phyloP scores from a whole-genome alignment of 257 asterid species.

The Solanum microdontum region DNA sequence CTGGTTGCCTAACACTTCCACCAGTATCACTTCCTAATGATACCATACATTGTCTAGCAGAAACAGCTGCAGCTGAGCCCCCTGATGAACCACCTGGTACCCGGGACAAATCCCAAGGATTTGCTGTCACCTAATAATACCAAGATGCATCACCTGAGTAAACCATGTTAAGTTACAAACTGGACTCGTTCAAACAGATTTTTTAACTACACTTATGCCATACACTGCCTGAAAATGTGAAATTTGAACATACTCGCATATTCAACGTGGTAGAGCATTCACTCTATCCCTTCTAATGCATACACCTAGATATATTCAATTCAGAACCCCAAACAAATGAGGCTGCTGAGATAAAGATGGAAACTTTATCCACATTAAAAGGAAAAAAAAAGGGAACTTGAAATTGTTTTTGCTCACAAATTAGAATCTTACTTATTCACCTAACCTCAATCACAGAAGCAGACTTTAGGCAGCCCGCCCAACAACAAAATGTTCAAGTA shows the following conservation, averaged over 20 bases:
- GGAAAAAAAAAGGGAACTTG: background rate
- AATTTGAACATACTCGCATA: background rate
- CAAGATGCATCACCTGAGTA: constrained; percentile 79
- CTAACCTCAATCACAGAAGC: background rate
- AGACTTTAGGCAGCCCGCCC: background rate
- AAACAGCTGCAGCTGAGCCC: constrained; percentile 96
- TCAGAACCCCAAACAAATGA: background rate
- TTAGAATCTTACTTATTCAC: background rate
- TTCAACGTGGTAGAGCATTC: constrained; percentile 11
- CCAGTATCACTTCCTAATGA: constrained; percentile 97
- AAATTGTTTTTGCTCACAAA: background rate
- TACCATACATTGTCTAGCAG: constrained; percentile 92
- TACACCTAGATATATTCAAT: background rate
- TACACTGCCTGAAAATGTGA: background rate
- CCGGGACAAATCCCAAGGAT: constrained; percentile 96
- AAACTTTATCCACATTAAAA: background rate
- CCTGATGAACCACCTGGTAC: constrained; percentile 99
- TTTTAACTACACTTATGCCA: background rate
- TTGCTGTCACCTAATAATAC: constrained; percentile 85
- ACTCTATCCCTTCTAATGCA: background rate
- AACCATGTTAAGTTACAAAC: constrained; percentile 39
- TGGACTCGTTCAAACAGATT: constrained; percentile 3
- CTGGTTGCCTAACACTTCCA: constrained; percentile 98
- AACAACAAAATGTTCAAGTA: background rate
- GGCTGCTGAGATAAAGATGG: background rate